A percentile compares a stretch with the other conserved stretches of the same genome.
Conservation (phyloP, 2,329 filamentous ascomycete genomes). For the Myriosclerotinia duriaeana region DNA sequence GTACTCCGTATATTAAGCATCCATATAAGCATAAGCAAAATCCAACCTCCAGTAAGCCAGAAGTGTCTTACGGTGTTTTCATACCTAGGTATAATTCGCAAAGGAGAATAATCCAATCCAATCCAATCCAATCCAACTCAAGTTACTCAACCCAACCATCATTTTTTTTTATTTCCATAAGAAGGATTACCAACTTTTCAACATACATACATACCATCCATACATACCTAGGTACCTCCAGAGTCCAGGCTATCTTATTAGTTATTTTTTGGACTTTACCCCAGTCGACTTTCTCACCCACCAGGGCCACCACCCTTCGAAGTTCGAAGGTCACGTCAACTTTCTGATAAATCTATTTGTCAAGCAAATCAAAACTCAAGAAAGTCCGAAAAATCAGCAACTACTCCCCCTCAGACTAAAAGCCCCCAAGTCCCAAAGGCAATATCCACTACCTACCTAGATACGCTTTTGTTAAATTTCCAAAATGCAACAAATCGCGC, state of each 20-base stretch:
- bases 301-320: neutral
- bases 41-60: too few relatives aligned
- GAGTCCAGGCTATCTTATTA: neutral
- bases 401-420: neutral
- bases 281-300: neutral
- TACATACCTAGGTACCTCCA: too few relatives aligned
- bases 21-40: too few relatives aligned
- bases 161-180: too few relatives aligned
- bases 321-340: slow-evolving; percentile 9
- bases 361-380: slow-evolving; percentile 18
- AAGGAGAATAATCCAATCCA: too few relatives aligned
- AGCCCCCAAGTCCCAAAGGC: neutral
- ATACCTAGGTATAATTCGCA: too few relatives aligned
- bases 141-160: too few relatives aligned
- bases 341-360: slow-evolving; percentile 21
- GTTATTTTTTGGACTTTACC: neutral
- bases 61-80: too few relatives aligned
- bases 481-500: slow-evolving; percentile 40
- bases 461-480: neutral
- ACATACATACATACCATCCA: too few relatives aligned
- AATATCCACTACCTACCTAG: neutral
- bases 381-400: neutral
- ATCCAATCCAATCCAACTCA: too few relatives aligned
- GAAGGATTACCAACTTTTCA: neutral
- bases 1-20: too few relatives aligned